Evolutionary conservation across 768 basidiomycete genomes (phyloP), one percentile per base, ranked within the genome.

Genomic region (Imleria badia): DNA sequence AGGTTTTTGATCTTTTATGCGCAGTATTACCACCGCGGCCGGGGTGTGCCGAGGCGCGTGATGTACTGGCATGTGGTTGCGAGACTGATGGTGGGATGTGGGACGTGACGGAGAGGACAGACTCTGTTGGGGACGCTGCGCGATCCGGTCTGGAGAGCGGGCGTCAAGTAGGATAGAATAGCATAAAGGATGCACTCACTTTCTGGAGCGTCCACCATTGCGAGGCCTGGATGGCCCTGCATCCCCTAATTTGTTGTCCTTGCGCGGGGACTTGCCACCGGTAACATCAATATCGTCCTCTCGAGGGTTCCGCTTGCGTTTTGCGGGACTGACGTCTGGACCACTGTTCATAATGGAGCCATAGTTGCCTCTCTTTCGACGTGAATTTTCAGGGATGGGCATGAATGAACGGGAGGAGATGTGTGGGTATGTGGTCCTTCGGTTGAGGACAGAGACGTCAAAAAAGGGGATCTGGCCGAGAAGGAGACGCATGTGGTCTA

Each of bases 381-480:
- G 73, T 13, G 85, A 84, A n/a, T 80, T 78, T 68, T 90, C 89
- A 54, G 80, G 71, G 40, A 82, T 77, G n/a, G 87, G 85, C 76
- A 85, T 81, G 64, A 79, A 89, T 9, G 85, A 81, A 48, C 83
- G 79, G 29, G 83, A 75, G 33, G 87, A 82, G 52, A 91, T 84
- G 69, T 91, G 89, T 3, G 89, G 89, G 68, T 88, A 92, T 6
- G 79, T 76, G 9, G 89, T 91, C 60, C 77, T 81, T 42, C 86
- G 75, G 65, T 78, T 78, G 55, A 91, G 73, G 50, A 74, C 66
- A 46, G 79, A 72, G 8, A 78, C 60, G 69, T 89, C 84, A 60
- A 86, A 85, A 55, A 78, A 81, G 20, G 88, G 87, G 9, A 90
- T 70, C 54, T 80, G 75, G 56, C 81, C 81, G 11, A 89, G 75